Conservation (phyloP, 2,329 filamentous ascomycete genomes). For the Diaporthe australafricana region DNA sequence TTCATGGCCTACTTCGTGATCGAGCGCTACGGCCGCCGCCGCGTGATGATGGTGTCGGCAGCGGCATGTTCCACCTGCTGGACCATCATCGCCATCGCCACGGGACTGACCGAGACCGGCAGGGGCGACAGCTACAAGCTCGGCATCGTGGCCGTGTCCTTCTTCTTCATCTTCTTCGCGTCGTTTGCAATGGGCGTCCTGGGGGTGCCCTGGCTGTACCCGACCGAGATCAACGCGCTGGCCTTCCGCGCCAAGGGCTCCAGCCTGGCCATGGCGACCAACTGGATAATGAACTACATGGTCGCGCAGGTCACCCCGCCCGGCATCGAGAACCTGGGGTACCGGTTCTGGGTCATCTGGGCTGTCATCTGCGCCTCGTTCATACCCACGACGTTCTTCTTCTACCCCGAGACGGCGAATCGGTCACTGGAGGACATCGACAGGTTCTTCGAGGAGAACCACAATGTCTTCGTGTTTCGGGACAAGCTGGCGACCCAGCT, state of each 20-base stretch:
- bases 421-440: constrained; percentile 57
- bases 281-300: constrained; percentile 50
- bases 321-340: constrained; percentile 55
- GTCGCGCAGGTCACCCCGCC: constrained; percentile 49
- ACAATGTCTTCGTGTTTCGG: constrained; percentile 22
- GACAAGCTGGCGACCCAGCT: constrained; percentile 32
- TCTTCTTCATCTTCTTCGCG: constrained; percentile 48
- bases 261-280: constrained; percentile 47
- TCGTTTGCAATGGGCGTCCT: constrained; percentile 44
- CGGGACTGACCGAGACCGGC: constrained; percentile 38
- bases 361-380: constrained; percentile 57
- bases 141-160: constrained; percentile 41
- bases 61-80: constrained; percentile 40
- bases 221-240: constrained; percentile 50
- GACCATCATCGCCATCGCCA: constrained; percentile 41
- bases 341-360: constrained; percentile 64
- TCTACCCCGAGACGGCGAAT: constrained; percentile 57
- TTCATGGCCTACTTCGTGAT: constrained; percentile 40
- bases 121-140: constrained; percentile 36
- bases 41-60: constrained; percentile 41
- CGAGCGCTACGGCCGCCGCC: constrained; percentile 51
- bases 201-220: constrained; percentile 43
- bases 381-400: constrained; percentile 55
- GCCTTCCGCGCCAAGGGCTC: constrained; percentile 49
- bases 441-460: constrained; percentile 42